These are phyloP conservation scores for Erodium chrysanthum DNA, from an alignment of 441 rosid species.

Conservation along the genomic window DNA sequence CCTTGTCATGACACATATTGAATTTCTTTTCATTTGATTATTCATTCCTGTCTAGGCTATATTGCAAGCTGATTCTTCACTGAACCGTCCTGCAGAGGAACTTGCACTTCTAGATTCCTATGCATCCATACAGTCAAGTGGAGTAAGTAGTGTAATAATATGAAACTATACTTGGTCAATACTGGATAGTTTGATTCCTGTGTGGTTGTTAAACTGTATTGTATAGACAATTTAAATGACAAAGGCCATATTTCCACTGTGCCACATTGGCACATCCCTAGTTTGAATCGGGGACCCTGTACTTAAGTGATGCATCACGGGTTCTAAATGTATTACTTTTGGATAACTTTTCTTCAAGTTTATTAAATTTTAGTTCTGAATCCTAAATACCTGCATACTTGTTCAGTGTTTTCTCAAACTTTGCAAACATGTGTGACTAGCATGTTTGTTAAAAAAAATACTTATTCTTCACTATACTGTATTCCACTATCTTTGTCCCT, in stretches of 20 bases:
- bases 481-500: not conserved
- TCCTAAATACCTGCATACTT: not conserved
- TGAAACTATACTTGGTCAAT: not conserved
- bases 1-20: not conserved
- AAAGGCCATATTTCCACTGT: not conserved
- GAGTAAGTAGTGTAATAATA: constrained; percentile 39
- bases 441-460: not conserved
- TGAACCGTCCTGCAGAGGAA: constrained; percentile 66
- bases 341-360: not conserved
- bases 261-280: not conserved
- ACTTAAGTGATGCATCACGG: not conserved
- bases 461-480: not conserved
- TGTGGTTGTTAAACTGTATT: not conserved
- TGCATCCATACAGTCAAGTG: constrained; percentile 62
- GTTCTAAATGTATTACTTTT: not conserved
- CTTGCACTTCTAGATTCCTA: constrained; percentile 53
- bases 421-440: not conserved
- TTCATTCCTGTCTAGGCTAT: constrained; percentile 43
- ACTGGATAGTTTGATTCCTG: not conserved
- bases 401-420: not conserved
- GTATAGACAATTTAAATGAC: not conserved
- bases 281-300: not conserved
- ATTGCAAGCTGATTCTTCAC: constrained; percentile 48
- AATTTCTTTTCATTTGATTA: constrained; percentile 12
- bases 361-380: not conserved